Evolutionary conservation across 139 green algal species (phyloP), one percentile per base, ranked within the genome.

Genomic region (Chlorella sp.): DNA sequence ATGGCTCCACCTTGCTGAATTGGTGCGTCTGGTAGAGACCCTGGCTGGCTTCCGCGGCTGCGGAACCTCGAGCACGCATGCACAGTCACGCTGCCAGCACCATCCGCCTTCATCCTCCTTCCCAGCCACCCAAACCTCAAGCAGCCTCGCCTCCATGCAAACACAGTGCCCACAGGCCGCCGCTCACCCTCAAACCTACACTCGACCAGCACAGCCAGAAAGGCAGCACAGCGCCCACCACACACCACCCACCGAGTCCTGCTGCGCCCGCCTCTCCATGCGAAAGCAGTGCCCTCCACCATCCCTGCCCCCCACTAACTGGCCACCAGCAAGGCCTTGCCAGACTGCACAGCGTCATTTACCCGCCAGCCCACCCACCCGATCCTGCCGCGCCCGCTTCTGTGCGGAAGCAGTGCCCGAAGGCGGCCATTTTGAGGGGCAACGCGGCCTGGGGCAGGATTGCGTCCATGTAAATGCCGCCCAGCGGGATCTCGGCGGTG

Each of bases 351-450:
- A 7, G 68, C 68, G 75, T 34, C 34, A 14, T 34, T 53, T 14
- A 30, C 3, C 11, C 64, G 64, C 64, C 11, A 40, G 30, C 7
- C 12, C 42, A 11, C 30, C 32, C 73, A 71, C 66, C 66, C 21
- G 61, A 53, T 28, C 96, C 96, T 69, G 96, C 95, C 18, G 98
- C 96, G 24, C 98, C 98, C 18, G 98, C 98, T 93, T 99, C 98
- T 53, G 98, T 99, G 57, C 98, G 91, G 94, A 99, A 99, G 95
- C 98, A 99, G 95, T 98, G 96, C 5, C 97, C 97, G 85, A 97
- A 99, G 11, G 95, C 98, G 5, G 93, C 97, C 95, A 99, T 96
- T 75, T 93, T 94, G 76, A 99, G 95, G n/a, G 98, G 98, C 85
- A 99, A 94, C 85, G 98, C 80, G 34, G 87, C 85, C 87, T 99